These are phyloP conservation scores for Lentinula lateritia DNA, from an alignment of 768 basidiomycete species.

Conservation along the genomic window DNA sequence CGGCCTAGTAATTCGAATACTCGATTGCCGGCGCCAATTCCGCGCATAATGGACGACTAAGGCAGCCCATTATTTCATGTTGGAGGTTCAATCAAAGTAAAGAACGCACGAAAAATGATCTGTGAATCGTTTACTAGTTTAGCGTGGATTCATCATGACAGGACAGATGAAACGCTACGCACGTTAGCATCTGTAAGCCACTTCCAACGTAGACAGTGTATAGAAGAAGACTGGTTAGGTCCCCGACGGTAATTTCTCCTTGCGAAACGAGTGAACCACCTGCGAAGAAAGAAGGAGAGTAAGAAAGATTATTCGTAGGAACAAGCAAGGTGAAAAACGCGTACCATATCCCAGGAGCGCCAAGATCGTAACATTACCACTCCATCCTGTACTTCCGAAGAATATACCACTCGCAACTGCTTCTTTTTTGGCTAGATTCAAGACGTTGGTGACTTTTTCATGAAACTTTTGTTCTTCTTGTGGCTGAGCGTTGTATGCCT, in stretches of 20 bases:
- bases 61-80: too few relatives aligned
- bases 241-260: constrained; percentile 87
- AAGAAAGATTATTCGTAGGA: background rate
- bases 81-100: too few relatives aligned
- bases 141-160: constrained; percentile 2
- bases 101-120: constrained; percentile 43
- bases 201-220: constrained; percentile 89
- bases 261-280: constrained; percentile 88
- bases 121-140: constrained; percentile 15
- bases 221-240: constrained; percentile 81
- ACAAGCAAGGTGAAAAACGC: constrained; percentile 11
- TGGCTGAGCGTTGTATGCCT: constrained; percentile 81
- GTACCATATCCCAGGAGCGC: constrained; percentile 87
- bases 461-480: constrained; percentile 78
- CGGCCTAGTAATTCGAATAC: constrained; percentile 94
- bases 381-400: constrained; percentile 88
- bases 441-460: constrained; percentile 56
- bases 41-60: constrained; percentile 93
- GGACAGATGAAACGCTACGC: constrained; percentile 18
- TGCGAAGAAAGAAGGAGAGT: constrained; percentile 20
- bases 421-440: constrained; percentile 77
- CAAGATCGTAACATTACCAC: constrained; percentile 88
- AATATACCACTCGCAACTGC: constrained; percentile 90
- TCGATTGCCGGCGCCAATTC: constrained; percentile 86
- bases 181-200: constrained; percentile 78